Evolutionary conservation across 1,139 yeast species (phyloP), one percentile per base, ranked within the genome.

Genomic region (Candida tropicalis): DNA sequence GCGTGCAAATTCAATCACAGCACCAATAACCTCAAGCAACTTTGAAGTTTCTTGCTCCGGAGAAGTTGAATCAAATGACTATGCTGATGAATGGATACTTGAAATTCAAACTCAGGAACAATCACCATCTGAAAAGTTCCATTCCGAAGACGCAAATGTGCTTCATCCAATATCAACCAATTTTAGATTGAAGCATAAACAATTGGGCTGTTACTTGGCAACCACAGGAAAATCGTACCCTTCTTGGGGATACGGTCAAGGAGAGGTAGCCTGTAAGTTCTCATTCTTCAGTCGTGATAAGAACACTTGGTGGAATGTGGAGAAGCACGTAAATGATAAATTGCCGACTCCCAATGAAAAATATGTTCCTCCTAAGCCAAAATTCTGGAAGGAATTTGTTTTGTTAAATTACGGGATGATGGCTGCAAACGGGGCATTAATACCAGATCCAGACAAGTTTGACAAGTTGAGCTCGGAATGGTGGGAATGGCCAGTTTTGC

Each of bases 401-500:
- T 63, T 82, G 52, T 66, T 83, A 31, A 86, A 86, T 56, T 81
- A 79, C 54, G 88, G 88, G 3, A 86, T 86, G 95, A 83, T 85
- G 68, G 81, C 90, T 1, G 80, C 89, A 0, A 86, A 86, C 55
- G 85, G 81, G 58, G 95, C 91, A 0, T 66, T 86, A 42, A 73
- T 84, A 3, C 91, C 93, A 0, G 95, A 86, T 58, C 75, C 74
- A 2, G 87, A 85, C 54, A 84, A 83, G 52, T 70, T 62, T 49
- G 95, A 86, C 55, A 68, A 65, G 34, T 65, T 86, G 47, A 81
- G 89, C 2, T 82, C 90, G 11, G 63, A 72, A 44, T 84, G 90
- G 81, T 86, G 93, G 91, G 84, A 86, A 65, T 86, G 95, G 95
- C 91, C 93, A 28, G 68, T 79, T 5, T 61, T 82, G 43, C 65